Evolutionary conservation across 768 basidiomycete genomes (phyloP), one percentile per base, ranked within the genome.

Genomic region (Rhodotorula babjevae): DNA sequence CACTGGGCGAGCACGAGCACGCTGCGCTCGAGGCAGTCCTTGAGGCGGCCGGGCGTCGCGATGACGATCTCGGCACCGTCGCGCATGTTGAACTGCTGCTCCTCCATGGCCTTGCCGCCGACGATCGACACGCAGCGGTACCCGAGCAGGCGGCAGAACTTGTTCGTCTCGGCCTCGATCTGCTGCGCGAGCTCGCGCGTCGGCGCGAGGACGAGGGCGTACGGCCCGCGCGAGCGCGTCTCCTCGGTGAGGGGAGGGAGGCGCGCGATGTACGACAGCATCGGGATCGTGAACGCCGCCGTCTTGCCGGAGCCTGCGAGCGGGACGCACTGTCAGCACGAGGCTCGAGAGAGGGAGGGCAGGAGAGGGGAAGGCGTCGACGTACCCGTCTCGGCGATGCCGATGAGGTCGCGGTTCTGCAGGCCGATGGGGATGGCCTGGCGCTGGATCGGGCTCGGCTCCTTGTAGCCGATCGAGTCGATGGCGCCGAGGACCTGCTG

Each of bases 381-480:
- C 70, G 15, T 69, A 91, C 93, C 95, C 58, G 96, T 99, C 82
- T 99, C 95, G 69, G 96, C 96, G 71, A 99, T 94, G 76, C 96
- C 96, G 79, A 99, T 97, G 75, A 98, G 88, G 81, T 99, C 96
- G 63, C 96, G 87, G 79, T 94, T 93, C 79, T 94, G 92, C 74
- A 98, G 82, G 59, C 96, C 96, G 70, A 99, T 97, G n/a, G 96
- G 96, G 73, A 99, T 99, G 15, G 96, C 96, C 80, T 98, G 96
- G 50, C 96, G 86, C 81, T 99, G 96, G 80, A 99, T 99, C 12
- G 96, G 88, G 49, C 90, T 92, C 1, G 96, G 96, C 71, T 98
- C 95, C 78, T 92, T 93, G 84, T 99, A 99, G 0, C 96, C 96
- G 81, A 98, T 89, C 78, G 86, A 84, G 44, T 91, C 93, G 64